phyloP scores from a whole-genome alignment of 2,329 filamentous ascomycete genomes.

The Stagonosporopsis chrysanthemi region DNA sequence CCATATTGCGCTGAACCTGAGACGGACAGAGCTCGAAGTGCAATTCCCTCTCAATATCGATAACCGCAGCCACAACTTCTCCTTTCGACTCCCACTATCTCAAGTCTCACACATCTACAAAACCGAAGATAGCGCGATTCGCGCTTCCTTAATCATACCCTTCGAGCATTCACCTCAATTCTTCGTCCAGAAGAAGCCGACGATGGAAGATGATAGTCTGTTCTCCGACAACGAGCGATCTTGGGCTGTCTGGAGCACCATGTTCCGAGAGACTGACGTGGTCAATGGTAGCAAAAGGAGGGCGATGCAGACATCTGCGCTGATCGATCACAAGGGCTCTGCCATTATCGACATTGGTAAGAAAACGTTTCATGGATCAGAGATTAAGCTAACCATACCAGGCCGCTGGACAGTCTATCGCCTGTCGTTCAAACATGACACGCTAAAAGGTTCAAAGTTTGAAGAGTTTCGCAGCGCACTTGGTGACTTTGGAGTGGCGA shows the following conservation, averaged over 20 bases:
- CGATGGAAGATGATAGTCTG: conserved; percentile 20
- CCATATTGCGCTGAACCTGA: conserved; percentile 53
- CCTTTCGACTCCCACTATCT: conserved; percentile 56
- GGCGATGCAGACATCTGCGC: conserved; percentile 26
- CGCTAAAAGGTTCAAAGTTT: conserved; percentile 47
- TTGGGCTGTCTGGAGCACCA: conserved; percentile 66
- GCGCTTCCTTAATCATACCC: conserved; percentile 41
- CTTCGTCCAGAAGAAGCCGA: conserved; percentile 46
- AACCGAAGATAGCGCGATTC: conserved; percentile 15
- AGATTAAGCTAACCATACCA: conserved; percentile 28
- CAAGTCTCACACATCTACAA: conserved; percentile 53
- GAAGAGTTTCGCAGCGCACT: conserved; percentile 62
- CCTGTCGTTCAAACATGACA: conserved; percentile 55
- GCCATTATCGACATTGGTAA: conserved; percentile 67
- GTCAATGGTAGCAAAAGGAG: conserved; percentile 51
- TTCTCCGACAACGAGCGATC: conserved; percentile 33
- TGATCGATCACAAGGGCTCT: conserved; percentile 52
- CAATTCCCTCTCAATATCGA: conserved; percentile 51
- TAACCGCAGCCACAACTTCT: conserved; percentile 38
- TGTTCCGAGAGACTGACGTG: conserved; percentile 71
- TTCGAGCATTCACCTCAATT: conserved; percentile 53
- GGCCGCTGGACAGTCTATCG: conserved; percentile 70
- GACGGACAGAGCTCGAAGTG: conserved; percentile 54
- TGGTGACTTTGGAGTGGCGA: conserved; percentile 74
- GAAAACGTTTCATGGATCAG: conserved; percentile 8